These are phyloP conservation scores for Pyrrhoderma lamaoense DNA, from an alignment of 1,284 basidiomycete genomes.

Conservation along the genomic window DNA sequence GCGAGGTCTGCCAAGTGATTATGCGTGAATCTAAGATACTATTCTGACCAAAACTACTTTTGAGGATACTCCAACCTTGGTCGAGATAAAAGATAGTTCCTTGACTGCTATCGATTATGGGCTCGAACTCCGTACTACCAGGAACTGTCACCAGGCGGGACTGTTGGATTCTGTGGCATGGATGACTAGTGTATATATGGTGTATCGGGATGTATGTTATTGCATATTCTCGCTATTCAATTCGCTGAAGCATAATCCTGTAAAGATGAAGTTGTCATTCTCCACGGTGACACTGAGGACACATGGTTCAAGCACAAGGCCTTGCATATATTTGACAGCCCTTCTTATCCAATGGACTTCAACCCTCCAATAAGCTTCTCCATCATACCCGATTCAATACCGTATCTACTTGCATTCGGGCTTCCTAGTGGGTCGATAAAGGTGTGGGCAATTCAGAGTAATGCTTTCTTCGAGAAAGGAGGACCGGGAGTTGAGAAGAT, in stretches of 20 bases:
- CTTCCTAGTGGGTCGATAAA: not conserved
- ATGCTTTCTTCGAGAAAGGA: not conserved
- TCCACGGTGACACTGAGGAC: not conserved
- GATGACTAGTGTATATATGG: not conserved
- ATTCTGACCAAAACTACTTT: too few species aligned
- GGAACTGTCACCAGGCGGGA: not conserved
- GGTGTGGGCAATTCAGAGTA: slow-evolving; percentile 2
- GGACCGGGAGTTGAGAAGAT: not conserved
- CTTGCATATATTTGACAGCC: not conserved
- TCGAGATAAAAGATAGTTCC: not conserved
- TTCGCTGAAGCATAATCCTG: not conserved
- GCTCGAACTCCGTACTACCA: not conserved
- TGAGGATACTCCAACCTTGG: not conserved
- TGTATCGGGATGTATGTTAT: not conserved
- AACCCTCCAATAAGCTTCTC: not conserved
- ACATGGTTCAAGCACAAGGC: not conserved
- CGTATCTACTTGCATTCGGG: slow-evolving; percentile 6
- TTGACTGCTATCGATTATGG: not conserved
- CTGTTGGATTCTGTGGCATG: not conserved
- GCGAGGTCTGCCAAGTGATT: too few species aligned
- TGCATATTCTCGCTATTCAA: not conserved
- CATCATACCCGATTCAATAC: not conserved
- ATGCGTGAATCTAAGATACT: too few species aligned
- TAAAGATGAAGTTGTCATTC: not conserved
- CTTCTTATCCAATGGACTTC: not conserved